Evolutionary conservation across 495 filamentous ascomycete genomes (phyloP).

Genomic region (Chaetomium fimeti): DNA sequence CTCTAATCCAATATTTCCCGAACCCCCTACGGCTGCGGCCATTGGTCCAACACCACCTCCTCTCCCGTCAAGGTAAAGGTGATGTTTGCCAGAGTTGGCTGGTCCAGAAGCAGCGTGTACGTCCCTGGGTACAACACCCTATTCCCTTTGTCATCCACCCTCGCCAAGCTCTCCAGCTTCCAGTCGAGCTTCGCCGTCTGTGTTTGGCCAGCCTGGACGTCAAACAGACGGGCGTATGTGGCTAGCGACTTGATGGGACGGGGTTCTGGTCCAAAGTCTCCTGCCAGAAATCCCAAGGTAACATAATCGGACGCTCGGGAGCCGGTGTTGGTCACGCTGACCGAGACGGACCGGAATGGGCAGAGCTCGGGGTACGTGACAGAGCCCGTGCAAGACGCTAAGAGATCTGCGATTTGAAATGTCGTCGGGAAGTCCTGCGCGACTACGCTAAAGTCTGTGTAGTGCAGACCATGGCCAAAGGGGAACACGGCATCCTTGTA

Average conservation of each 20-base stretch:
- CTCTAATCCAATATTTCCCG: background rate
- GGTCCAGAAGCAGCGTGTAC: constrained; percentile 62
- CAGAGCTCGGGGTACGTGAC: constrained; percentile 52
- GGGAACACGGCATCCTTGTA: constrained; percentile 41
- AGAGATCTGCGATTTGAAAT: constrained; percentile 36
- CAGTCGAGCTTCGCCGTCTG: constrained; percentile 47
- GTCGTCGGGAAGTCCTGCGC: constrained; percentile 32
- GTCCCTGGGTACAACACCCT: constrained; percentile 64
- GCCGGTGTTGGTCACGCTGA: constrained; percentile 54
- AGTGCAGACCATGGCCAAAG: constrained; percentile 54
- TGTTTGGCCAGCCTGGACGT: constrained; percentile 43
- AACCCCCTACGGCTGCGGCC: constrained; percentile 19
- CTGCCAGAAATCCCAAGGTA: constrained; percentile 55
- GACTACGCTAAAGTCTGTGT: constrained; percentile 48
- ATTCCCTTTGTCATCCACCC: constrained; percentile 59
- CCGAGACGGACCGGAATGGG: constrained; percentile 44
- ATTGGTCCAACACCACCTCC: constrained; percentile 29
- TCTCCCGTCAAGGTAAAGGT: constrained; percentile 51
- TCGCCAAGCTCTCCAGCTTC: constrained; percentile 58
- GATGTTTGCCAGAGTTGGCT: constrained; percentile 37
- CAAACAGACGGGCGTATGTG: constrained; percentile 55
- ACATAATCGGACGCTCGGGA: constrained; percentile 57
- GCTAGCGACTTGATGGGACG: constrained; percentile 64
- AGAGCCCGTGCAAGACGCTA: constrained; percentile 33
- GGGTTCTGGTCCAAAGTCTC: constrained; percentile 56